Evolutionary conservation across 805 yeast species (phyloP).

Genomic region (Grigorovia yakushimaensis): DNA sequence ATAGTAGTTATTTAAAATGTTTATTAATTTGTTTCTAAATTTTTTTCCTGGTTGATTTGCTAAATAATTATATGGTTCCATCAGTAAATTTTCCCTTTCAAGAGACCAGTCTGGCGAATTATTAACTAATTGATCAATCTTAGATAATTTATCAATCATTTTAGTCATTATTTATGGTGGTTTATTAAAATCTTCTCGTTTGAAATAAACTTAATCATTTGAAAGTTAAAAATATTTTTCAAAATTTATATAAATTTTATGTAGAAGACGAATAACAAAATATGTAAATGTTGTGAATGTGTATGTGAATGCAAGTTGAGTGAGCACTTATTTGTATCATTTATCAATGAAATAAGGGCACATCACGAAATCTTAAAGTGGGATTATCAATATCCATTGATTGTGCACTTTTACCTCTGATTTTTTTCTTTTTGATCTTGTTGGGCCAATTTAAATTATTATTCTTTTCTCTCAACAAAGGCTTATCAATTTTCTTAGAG

Average conservation of each 20-base stretch:
- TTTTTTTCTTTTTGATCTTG: constrained; percentile 9
- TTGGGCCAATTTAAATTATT: constrained; percentile 18
- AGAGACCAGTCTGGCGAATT: constrained; percentile 23
- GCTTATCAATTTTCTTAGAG: constrained; percentile 16
- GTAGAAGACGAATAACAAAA: not conserved
- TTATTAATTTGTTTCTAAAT: constrained; percentile 39
- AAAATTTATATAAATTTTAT: not conserved
- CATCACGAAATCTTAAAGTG: constrained; percentile 7
- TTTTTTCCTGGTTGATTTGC: constrained; percentile 47
- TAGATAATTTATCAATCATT: not conserved
- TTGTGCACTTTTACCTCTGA: not conserved
- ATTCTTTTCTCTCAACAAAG: constrained; percentile 14
- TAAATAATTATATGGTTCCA: constrained; percentile 43
- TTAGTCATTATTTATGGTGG: not conserved
- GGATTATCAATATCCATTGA: constrained; percentile 1
- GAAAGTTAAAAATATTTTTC: too few species aligned
- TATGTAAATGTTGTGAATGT: too few species aligned
- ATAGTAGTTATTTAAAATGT: constrained; percentile 45
- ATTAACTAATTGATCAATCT: constrained; percentile 7
- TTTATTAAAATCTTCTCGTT: too few species aligned
- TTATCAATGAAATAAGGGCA: constrained; percentile 11
- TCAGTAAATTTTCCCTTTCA: constrained; percentile 22
- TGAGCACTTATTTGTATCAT: too few species aligned
- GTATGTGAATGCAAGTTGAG: too few species aligned
- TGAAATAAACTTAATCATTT: too few species aligned